Conservation (phyloP, 192 early-diverging fungal genomes). For the Kappamyces sp. region DNA sequence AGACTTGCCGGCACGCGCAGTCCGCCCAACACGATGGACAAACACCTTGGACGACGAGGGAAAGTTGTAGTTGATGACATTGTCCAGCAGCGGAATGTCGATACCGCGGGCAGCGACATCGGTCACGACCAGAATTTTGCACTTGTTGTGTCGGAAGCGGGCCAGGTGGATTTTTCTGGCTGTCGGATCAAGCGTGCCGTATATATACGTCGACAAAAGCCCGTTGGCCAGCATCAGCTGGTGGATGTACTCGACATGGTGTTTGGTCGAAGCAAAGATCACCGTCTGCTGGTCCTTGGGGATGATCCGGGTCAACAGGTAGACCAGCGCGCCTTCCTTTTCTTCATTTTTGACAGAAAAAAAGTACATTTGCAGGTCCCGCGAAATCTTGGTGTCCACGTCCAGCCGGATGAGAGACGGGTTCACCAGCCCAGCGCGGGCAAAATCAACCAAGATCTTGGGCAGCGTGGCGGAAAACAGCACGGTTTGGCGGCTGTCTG, state of each 20-base stretch:
- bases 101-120: constrained; percentile 99
- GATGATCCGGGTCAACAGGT: constrained; percentile 73
- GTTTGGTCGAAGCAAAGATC: constrained; percentile 93
- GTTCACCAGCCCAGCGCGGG: constrained; percentile 90
- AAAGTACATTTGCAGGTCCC: constrained; percentile 94
- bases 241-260: constrained; percentile 94
- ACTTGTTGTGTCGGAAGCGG: constrained; percentile 71
- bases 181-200: constrained; percentile 90
- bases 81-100: constrained; percentile 94
- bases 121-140: constrained; percentile 85
- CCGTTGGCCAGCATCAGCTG: constrained; percentile 65
- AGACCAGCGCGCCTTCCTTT: constrained; percentile 86
- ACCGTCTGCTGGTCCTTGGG: constrained; percentile 70
- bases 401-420: constrained; percentile 91
- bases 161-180: constrained; percentile 83
- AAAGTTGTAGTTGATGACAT: constrained; percentile 98
- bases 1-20: constrained; percentile 83
- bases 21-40: constrained; percentile 88
- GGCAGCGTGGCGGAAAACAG: constrained; percentile 97
- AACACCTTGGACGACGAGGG: constrained; percentile 88
- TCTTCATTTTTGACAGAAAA: constrained; percentile 78
- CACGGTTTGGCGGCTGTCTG: constrained; percentile 79
- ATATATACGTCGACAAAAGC: constrained; percentile 79
- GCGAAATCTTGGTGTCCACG: constrained; percentile 89
- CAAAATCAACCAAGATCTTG: constrained; percentile 89